Conservation (phyloP, 257 asterid genomes). For the Solanum arcanum region DNA sequence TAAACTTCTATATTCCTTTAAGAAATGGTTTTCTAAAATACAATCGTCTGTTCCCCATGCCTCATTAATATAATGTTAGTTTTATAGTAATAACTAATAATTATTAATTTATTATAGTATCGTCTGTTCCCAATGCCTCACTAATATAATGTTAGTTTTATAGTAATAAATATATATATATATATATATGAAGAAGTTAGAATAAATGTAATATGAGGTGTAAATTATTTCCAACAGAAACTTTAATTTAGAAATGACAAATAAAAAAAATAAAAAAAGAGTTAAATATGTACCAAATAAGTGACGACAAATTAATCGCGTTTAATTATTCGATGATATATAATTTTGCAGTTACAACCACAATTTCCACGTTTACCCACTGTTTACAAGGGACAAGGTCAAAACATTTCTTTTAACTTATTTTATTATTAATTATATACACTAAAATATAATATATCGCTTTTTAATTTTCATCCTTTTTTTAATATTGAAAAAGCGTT, state of each 20-base stretch:
- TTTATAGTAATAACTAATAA: no score
- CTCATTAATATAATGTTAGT: neutral
- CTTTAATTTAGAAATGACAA: neutral
- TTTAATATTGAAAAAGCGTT: no score
- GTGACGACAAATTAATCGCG: neutral
- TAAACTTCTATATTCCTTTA: neutral
- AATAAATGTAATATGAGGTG: neutral
- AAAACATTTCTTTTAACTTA: neutral
- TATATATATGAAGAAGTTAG: neutral
- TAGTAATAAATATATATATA: no score
- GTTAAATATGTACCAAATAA: neutral
- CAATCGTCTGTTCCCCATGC: neutral
- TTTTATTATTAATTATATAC: no score
- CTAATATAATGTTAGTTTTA: no score
- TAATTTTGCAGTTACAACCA: neutral
- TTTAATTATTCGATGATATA: neutral
- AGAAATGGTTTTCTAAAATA: neutral
- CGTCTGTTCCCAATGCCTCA: no score
- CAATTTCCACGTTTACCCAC: neutral
- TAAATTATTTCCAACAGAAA: neutral
- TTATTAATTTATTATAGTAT: neutral
- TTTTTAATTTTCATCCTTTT: no score
- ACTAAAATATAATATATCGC: no score
- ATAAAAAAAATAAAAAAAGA: neutral
- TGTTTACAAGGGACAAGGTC: neutral